These are phyloP conservation scores for Fomitiporia mediterranea DNA, from an alignment of 1,284 basidiomycete species.

Conservation along the genomic window DNA sequence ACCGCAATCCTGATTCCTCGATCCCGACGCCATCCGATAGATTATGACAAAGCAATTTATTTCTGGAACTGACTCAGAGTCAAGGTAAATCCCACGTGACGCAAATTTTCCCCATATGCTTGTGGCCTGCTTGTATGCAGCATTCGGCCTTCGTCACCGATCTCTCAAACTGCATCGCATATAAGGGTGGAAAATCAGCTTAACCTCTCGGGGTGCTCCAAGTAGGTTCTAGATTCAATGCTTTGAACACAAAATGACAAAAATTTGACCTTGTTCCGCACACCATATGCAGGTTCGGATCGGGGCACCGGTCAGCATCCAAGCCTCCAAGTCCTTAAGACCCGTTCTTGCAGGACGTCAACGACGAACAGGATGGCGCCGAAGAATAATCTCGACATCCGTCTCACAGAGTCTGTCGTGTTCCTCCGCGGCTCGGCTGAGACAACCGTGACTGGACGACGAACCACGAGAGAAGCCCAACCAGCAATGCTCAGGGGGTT, in stretches of 20 bases:
- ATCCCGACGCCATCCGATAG: too few relatives aligned
- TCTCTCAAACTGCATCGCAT: not conserved
- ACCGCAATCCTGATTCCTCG: too few relatives aligned
- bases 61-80: too few relatives aligned
- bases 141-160: not conserved
- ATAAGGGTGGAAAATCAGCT: not conserved
- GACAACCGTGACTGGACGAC: slow-evolving; percentile 38
- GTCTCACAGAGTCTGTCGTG: slow-evolving; percentile 79
- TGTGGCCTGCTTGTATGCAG: not conserved
- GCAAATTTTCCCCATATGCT: not conserved
- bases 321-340: too few relatives aligned
- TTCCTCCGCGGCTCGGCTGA: slow-evolving; percentile 60
- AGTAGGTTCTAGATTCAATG: not conserved
- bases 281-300: not conserved
- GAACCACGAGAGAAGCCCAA: slow-evolving; percentile 41
- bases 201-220: not conserved
- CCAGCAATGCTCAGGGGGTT: slow-evolving; percentile 87
- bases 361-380: slow-evolving; percentile 2
- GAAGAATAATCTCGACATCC: slow-evolving; percentile 51
- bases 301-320: not conserved
- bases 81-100: not conserved
- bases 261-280: not conserved
- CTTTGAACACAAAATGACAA: not conserved
- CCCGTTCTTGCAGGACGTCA: not conserved
- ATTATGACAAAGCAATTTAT: too few relatives aligned